phyloP scores from a whole-genome alignment of 2,329 filamentous ascomycete species.

The Geoglossum cookeanum region DNA sequence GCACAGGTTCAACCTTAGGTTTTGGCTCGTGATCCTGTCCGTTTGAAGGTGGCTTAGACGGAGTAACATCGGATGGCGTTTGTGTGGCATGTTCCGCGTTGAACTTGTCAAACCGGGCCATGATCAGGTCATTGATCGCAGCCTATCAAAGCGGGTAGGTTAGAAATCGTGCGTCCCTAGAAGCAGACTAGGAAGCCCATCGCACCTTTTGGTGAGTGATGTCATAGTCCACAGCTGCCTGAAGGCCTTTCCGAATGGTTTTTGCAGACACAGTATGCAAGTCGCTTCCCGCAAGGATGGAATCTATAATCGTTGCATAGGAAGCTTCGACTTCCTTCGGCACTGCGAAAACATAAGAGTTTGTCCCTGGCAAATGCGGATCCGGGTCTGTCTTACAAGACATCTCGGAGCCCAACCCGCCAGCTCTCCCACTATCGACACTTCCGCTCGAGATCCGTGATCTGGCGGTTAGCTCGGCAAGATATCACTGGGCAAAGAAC shows the following conservation, averaged over 20 bases:
- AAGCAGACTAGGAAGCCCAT: neutral
- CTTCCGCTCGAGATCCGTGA: neutral
- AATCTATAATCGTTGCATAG: conserved; percentile 41
- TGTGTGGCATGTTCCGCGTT: conserved; percentile 25
- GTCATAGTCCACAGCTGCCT: conserved; percentile 40
- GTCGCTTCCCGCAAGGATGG: conserved; percentile 39
- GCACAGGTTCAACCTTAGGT: conserved; percentile 10
- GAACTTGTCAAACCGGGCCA: conserved; percentile 54
- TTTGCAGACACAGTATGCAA: conserved; percentile 46
- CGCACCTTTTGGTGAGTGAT: conserved; percentile 41
- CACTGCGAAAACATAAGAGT: neutral
- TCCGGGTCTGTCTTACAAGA: neutral
- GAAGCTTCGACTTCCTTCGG: conserved; percentile 4
- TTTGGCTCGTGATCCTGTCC: conserved; percentile 14
- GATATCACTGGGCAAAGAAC: neutral
- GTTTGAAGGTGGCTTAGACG: conserved; percentile 20
- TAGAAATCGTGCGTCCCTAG: neutral
- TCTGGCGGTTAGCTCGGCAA: neutral
- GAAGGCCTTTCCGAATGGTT: conserved; percentile 42
- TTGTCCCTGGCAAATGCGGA: neutral
- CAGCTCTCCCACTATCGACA: neutral
- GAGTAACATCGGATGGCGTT: conserved; percentile 16
- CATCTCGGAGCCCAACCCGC: neutral
- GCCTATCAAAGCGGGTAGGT: conserved; percentile 24
- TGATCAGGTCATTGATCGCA: conserved; percentile 53